Evolutionary conservation across 2,329 filamentous ascomycete species (phyloP), one percentile per base, ranked within the genome.

Genomic region (Pseudogymnoascus sp.): DNA sequence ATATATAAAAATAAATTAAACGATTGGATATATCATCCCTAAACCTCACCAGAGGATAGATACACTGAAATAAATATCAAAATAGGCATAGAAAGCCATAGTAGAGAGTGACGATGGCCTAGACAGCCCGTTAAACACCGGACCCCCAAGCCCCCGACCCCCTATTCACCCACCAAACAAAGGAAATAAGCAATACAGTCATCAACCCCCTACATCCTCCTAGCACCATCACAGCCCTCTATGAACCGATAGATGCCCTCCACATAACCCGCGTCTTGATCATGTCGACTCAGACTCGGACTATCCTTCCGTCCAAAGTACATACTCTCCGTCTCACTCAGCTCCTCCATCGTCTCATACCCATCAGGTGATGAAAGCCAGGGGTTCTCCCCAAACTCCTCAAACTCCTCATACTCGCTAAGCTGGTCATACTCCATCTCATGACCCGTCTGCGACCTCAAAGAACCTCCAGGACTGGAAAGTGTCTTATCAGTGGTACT

Each of bases 231-330:
- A 67, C 85, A 86, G 65, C 87, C 80, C 67, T 85, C 82, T 63
- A 88, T 77, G 69, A 88, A 88, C 59, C 79, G 78, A 68, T 86
- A 85, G 35, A 89, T 87, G 2, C 85, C 86, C 69, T 88, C 83
- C 12, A 85, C 73, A 4, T 84, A 59, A 82, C 64, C 39, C 13
- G 18, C 70, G 60, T 87, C 84, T 65, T 85, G 86, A 60, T 82
- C 82, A 10, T 85, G 76, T 2, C 78, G 78, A 27, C 73, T 74
- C 31, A 65, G 61, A 61, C 65, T 74, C 39, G 64, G 45, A 58
- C 66, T 68, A 37, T 62, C 48, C 29, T n/a, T 33, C n/a, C 27
- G 29, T 55, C 48, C 65, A 61, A 69, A 71, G 63, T 60, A 72
- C 40, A 58, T 69, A 66, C 65, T 74, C 61, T 68, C 71, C 15